A percentile compares a stretch with the other conserved stretches of the same genome.
phyloP scores from a whole-genome alignment of 108 stramenopile species.

The Fragilaria crotonensis region DNA sequence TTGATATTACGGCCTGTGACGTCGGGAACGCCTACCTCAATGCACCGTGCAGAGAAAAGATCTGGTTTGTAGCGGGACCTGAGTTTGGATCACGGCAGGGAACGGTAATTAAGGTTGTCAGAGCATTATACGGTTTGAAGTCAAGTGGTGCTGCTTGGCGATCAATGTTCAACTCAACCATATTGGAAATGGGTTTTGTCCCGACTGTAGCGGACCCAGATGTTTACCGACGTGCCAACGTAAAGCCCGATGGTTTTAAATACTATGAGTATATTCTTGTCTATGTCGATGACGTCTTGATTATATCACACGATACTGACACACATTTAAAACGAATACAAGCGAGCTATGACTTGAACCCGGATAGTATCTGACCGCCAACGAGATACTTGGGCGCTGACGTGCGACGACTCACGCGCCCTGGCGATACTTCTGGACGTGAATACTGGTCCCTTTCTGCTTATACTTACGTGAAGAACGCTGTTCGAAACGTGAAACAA shows the following conservation, averaged over 20 bases:
- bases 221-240: slow-evolving; percentile 20
- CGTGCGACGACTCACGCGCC: slow-evolving; percentile 15
- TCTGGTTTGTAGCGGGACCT: slow-evolving; percentile 23
- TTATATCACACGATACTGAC: slow-evolving; percentile 5
- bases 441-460: slow-evolving; percentile 35
- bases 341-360: slow-evolving; percentile 26
- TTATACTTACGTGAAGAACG: slow-evolving; percentile 27
- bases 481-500: slow-evolving; percentile 30
- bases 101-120: slow-evolving; percentile 17
- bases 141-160: slow-evolving; percentile 32
- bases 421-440: slow-evolving; percentile 25
- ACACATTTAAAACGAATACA: slow-evolving; percentile 23
- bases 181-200: slow-evolving; percentile 28
- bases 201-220: slow-evolving; percentile 37
- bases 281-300: slow-evolving; percentile 26
- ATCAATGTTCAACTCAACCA: slow-evolving; percentile 21
- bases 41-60: slow-evolving; percentile 19
- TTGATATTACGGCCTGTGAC: slow-evolving; percentile 28
- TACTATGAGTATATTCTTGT: slow-evolving; percentile 19
- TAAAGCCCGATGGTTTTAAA: slow-evolving; percentile 9
- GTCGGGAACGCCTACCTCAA: slow-evolving; percentile 26
- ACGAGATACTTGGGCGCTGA: slow-evolving; percentile 38
- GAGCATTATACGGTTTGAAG: slow-evolving; percentile 50
- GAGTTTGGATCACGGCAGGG: slow-evolving; percentile 44
- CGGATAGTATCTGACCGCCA: slow-evolving; percentile 29